Conservation (phyloP, 495 filamentous ascomycete genomes). For the Apiosordaria backusii region DNA sequence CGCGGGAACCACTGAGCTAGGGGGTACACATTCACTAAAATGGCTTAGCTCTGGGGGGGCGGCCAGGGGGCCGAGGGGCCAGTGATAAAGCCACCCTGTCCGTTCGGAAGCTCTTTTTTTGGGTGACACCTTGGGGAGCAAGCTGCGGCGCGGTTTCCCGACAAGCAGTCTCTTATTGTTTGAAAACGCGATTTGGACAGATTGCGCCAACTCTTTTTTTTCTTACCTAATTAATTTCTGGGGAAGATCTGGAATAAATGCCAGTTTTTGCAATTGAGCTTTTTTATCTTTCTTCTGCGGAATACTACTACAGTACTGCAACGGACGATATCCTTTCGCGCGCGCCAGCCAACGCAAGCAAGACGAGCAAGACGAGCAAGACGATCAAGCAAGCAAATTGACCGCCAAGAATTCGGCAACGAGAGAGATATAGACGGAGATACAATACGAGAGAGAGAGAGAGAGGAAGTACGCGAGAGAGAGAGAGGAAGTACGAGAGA, state of each 20-base stretch:
- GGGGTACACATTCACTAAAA: constrained; percentile 5
- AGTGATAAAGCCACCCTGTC: constrained; percentile 28
- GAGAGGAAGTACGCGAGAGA: background rate
- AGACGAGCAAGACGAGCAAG: background rate
- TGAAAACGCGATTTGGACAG: constrained; percentile 11
- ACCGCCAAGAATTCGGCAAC: background rate
- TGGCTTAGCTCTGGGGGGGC: constrained; percentile 4
- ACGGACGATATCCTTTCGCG: background rate
- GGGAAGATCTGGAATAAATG: no score
- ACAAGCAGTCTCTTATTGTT: background rate
- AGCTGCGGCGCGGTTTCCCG: background rate
- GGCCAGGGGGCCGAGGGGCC: background rate
- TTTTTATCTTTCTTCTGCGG: background rate
- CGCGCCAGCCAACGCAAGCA: background rate
- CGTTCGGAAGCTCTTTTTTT: constrained; percentile 20
- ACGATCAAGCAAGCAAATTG: background rate
- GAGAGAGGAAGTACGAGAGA: background rate
- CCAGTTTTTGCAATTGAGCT: no score
- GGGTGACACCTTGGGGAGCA: background rate
- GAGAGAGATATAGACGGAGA: no score
- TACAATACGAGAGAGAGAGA: background rate
- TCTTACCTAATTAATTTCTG: background rate
- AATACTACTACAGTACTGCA: no score
- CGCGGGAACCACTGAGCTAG: background rate
- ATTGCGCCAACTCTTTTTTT: constrained; percentile 3